Conservation (phyloP, 106 monocot genomes). For the Dendrobium huoshanense region DNA sequence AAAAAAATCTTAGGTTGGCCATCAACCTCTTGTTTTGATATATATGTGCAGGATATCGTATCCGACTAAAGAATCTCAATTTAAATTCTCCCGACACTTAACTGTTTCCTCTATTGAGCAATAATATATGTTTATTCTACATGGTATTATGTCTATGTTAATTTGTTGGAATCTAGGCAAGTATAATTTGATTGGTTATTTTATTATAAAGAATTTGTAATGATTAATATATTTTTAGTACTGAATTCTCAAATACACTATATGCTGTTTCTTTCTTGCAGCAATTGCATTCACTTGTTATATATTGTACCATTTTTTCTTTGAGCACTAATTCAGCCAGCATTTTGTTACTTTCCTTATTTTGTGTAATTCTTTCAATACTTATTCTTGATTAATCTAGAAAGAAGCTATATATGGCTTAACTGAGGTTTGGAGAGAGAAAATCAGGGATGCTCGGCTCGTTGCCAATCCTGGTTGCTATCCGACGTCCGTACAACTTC, state of each 20-base stretch:
- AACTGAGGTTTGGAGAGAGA: constrained; percentile 71
- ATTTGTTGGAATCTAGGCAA: background rate
- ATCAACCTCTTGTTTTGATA: background rate
- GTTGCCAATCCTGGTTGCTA: constrained; percentile 99
- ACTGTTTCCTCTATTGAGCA: background rate
- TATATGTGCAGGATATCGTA: background rate
- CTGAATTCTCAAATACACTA: background rate
- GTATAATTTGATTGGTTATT: background rate
- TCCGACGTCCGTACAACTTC: constrained; percentile 92
- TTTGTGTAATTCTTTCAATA: background rate
- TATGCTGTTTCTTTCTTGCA: background rate
- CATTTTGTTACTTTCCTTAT: background rate
- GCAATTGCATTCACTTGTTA: background rate
- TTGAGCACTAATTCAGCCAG: background rate
- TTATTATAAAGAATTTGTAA: background rate
- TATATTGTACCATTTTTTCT: background rate
- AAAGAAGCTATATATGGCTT: constrained; percentile 86
- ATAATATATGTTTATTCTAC: background rate
- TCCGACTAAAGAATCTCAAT: background rate
- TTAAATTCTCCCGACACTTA: background rate
- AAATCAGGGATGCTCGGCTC: constrained; percentile 57
- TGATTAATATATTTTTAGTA: background rate
- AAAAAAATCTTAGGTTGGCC: background rate
- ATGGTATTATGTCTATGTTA: background rate
- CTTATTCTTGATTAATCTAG: constrained; percentile 29